These are phyloP conservation scores for Hebeloma cylindrosporum DNA, from an alignment of 768 basidiomycete genomes.

Conservation along the genomic window DNA sequence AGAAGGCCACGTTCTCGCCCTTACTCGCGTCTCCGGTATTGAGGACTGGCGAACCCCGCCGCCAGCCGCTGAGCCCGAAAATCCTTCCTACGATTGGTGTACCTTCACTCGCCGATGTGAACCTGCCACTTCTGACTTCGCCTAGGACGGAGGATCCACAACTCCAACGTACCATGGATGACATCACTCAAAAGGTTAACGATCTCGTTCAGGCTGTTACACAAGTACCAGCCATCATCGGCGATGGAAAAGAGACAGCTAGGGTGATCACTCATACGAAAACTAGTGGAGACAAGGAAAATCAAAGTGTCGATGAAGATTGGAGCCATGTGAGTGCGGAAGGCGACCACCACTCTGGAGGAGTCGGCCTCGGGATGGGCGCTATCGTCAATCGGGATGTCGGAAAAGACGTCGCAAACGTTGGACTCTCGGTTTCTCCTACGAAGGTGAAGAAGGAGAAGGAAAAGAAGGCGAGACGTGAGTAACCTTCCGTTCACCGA, in stretches of 20 bases:
- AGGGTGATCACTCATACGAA: conserved; percentile 16
- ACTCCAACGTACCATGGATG: conserved; percentile 42
- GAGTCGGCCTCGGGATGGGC: conserved; percentile 34
- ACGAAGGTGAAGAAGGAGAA: conserved; percentile 45
- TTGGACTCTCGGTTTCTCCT: conserved; percentile 23
- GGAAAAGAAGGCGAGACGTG: conserved; percentile 57
- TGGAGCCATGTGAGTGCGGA: conserved; percentile 40
- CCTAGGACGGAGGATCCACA: conserved; percentile 41
- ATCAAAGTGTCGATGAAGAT: conserved; percentile 35
- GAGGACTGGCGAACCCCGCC: background rate
- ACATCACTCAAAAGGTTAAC: conserved; percentile 48
- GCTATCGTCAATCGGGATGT: conserved; percentile 47
- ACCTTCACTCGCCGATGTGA: conserved; percentile 9
- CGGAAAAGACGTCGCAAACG: conserved; percentile 45
- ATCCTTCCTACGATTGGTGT: conserved; percentile 5
- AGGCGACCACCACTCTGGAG: conserved; percentile 28
- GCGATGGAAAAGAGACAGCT: conserved; percentile 6
- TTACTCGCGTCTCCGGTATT: conserved; percentile 4
- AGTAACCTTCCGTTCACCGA: conserved; percentile 21
- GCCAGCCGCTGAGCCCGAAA: conserved; percentile 8
- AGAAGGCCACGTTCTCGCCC: conserved; percentile 16
- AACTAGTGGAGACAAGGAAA: conserved; percentile 43
- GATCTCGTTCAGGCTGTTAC: conserved; percentile 32
- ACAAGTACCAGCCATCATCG: conserved; percentile 11
- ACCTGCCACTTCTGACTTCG: conserved; percentile 40